Evolutionary conservation across 371 early-diverging fungal genomes (phyloP).

Genomic region (Cokeromyces recurvatus): DNA sequence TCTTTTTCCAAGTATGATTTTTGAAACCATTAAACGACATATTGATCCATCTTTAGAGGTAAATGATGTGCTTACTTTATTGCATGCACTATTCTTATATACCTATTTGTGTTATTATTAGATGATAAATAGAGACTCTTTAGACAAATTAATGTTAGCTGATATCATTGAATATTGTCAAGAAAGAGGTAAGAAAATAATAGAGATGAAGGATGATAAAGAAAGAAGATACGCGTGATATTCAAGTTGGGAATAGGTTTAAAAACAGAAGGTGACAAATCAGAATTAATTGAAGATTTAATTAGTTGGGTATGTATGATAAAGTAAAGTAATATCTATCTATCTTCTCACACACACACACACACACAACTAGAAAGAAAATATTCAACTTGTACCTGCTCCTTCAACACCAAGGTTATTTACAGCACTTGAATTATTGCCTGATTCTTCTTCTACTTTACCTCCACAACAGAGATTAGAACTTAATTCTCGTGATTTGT

Average conservation of each 20-base stretch:
- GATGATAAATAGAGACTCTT: conserved; percentile 25
- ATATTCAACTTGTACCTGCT: conserved; percentile 60
- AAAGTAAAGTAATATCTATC: conserved; percentile 27
- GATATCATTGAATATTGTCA: conserved; percentile 72
- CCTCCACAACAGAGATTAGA: conserved; percentile 23
- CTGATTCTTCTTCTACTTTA: conserved; percentile 28
- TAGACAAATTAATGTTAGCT: conserved; percentile 58
- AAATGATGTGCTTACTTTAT: too few relatives aligned
- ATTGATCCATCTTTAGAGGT: conserved; percentile 37
- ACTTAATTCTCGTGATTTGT: conserved; percentile 50
- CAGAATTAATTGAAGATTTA: conserved; percentile 52
- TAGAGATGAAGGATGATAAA: too few relatives aligned
- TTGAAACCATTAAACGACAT: conserved; percentile 32
- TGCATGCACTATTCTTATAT: not conserved
- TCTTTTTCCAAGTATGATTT: conserved; percentile 12
- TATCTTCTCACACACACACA: not conserved
- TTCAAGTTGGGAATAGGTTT: too few relatives aligned
- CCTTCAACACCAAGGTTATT: conserved; percentile 66
- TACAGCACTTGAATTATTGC: conserved; percentile 38
- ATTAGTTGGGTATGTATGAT: conserved; percentile 70
- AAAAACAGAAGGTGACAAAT: conserved; percentile 60
- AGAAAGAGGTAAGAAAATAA: conserved; percentile 50
- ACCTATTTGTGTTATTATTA: not conserved
- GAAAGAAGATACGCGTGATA: too few relatives aligned
- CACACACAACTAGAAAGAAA: conserved; percentile 45